Base-by-base conservation (phyloP, 176 grass and related monocot species). In the Poa annua region DNA sequence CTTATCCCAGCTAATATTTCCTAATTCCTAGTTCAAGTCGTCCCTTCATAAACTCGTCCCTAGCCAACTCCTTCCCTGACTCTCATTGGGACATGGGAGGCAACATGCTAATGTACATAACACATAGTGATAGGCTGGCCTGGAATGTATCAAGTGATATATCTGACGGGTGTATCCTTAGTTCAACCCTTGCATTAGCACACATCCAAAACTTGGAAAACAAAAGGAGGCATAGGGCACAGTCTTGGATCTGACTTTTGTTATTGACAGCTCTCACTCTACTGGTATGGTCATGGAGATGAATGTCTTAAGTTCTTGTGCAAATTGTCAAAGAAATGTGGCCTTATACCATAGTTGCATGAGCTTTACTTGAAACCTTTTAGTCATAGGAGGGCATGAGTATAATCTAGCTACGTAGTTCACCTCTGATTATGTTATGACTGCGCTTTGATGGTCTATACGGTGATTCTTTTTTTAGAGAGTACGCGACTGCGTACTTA, bases 221-320 rank as follows among this genome's bases (percentile, higher is more conserved):
- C 42, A 77, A 75, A 48, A 45, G 41, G 8, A 50, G 26, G 51
- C 22, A 33, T 66, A 47, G 11, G 2, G 4, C 39, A 60, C 17
- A 14, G 22, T 71, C 17, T 65, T 55, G 24, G 19, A 57, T 81
- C 52, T 74, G 44, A 74, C 22, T 74, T 74, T 54, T 68, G n/a
- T 15, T 77, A 42, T 79, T 80, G 33, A 71, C 50, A 80, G 11
- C 16, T 63, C 54, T 73, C 17, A 36, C 34, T 74, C 21, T 15
- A 52, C 26, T 34, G 17, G 7, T 36, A 34, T 55, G 34, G 21
- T 66, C 19, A n/a, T 35, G 45, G 33, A 47, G 44, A 79, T 63
- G 55, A 56, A 44, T 66, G 34, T 14, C 14, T 34, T 33, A 72
- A 24, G 42, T 71, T 48, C 21, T 24, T 83, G 6, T 33, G 35